phyloP scores from a whole-genome alignment of 345 rosid species.

The Linum lewisii region DNA sequence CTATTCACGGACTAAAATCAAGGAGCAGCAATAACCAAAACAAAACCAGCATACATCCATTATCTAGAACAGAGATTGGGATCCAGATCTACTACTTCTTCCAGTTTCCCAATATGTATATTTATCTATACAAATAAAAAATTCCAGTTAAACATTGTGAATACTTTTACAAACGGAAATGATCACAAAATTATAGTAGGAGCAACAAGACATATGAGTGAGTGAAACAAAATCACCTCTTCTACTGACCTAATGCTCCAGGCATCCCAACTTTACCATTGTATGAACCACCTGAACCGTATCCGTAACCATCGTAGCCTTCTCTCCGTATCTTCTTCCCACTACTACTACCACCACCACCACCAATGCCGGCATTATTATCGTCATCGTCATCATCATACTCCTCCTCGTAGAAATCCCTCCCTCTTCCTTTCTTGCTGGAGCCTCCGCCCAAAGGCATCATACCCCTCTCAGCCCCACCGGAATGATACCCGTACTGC shows the following conservation, averaged over 20 bases:
- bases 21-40: background rate
- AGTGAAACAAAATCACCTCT: background rate
- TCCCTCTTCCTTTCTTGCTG: constrained; percentile 54
- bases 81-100: background rate
- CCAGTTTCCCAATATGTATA: background rate
- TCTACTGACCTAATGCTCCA: constrained; percentile 38
- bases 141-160: background rate
- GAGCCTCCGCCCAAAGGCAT: constrained; percentile 22
- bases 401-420: constrained; percentile 54
- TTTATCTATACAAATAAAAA: background rate
- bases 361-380: constrained; percentile 23
- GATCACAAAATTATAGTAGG: background rate
- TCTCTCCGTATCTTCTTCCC: constrained; percentile 81
- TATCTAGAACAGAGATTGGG: background rate
- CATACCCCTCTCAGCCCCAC: constrained; percentile 25
- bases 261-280: constrained; percentile 49
- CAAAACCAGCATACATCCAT: background rate
- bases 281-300: constrained; percentile 31
- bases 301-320: constrained; percentile 44
- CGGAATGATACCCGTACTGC: constrained; percentile 40
- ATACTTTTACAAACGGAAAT: background rate
- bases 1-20: background rate
- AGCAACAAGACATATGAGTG: background rate
- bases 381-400: constrained; percentile 38
- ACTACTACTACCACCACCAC: constrained; percentile 48